Percentiles rank a stretch among this genome's conserved stretches.
phyloP scores from a whole-genome alignment of 345 rosid species.

The Eucalyptus rudis region DNA sequence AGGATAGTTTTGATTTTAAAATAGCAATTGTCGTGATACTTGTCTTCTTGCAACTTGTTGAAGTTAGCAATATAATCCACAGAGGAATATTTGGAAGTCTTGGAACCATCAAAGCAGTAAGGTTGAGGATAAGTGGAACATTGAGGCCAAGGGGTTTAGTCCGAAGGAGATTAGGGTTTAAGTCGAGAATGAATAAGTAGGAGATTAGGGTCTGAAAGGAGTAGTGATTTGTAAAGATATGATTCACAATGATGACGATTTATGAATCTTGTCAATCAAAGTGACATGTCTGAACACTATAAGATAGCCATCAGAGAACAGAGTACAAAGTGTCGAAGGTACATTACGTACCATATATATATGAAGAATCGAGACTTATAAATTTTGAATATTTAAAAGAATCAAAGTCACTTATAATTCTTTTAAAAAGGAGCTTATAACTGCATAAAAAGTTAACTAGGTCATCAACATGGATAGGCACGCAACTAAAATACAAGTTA shows the following conservation, averaged over 20 bases:
- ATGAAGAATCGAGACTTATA: neutral
- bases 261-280: neutral
- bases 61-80: neutral
- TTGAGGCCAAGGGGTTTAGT: neutral
- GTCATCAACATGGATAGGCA: neutral
- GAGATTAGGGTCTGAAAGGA: neutral
- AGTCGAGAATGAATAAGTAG: neutral
- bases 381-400: neutral
- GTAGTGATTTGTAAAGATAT: neutral
- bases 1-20: neutral
- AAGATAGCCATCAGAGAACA: neutral
- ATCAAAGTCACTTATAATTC: neutral
- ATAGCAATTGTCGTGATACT: neutral
- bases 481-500: neutral
- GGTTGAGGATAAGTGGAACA: neutral
- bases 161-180: neutral
- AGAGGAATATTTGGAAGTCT: neutral
- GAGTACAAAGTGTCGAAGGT: rapidly evolving
- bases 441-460: too few species aligned
- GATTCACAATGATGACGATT: neutral
- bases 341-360: neutral
- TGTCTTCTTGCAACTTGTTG: neutral
- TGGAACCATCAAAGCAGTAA: neutral
- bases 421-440: neutral
- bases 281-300: neutral